Base-by-base conservation (phyloP, 2,329 filamentous ascomycete species). In the Penicillium sp. region DNA sequence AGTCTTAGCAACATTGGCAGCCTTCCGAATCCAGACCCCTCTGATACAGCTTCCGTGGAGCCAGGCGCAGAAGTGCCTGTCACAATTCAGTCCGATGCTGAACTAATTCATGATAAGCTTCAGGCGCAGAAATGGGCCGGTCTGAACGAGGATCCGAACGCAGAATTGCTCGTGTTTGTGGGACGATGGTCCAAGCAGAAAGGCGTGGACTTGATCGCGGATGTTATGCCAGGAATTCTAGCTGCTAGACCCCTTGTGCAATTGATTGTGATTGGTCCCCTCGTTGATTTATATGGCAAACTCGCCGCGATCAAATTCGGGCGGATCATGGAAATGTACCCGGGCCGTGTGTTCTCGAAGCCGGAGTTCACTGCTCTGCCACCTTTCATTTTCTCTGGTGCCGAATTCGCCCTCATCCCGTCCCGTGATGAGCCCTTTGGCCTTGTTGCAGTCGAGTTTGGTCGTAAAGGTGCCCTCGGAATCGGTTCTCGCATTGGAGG, bases 151-250 rank as follows among this genome's bases (percentile, higher is more conserved):
- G 80, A 85, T 60, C 81, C 84, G 2, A 77, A 84, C 33, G 85
- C 86, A 2, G 84, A 88, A 55, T 76, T 89, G 6, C 81, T 88
- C 58, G 85, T 88, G 7, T 89, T 89, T 61, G 85, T 88, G 42
- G 85, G 85, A 55, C 81, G 85, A 58, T 89, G 85, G 86, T 85
- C 82, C 11, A 82, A 85, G 78, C 85, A 89, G 64, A 89, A 89
- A 69, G 85, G 85, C 51, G 79, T 88, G 49, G 85, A 89, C 67
- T 73, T 88, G 47, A 88, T 88, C 61, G 85, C 85, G n/a, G 85
- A 88, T 64, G 83, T 88, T 35, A 85, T 88, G 70, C 84, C 85
- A 20, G 78, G 79, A 25, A 77, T 88, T 26, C 75, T 88, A 3
- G 84, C 88, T 63, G 76, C 82, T 56, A 77, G 85, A 57, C 77